These are phyloP conservation scores for Didymella keratinophila DNA, from an alignment of 2,329 filamentous ascomycete genomes.

Conservation along the genomic window DNA sequence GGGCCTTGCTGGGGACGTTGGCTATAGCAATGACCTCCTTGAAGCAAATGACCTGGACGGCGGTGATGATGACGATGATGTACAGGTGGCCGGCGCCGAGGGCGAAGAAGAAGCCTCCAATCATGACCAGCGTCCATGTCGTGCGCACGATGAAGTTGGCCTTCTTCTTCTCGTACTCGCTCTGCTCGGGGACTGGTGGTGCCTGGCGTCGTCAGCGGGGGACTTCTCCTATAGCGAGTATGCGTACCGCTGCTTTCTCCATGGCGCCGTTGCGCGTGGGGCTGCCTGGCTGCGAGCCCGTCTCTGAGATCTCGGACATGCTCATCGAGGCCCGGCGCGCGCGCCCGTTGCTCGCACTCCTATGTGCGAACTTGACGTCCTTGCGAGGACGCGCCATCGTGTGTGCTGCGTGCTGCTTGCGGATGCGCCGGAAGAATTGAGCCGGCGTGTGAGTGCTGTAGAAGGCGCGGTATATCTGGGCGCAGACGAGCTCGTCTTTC, in stretches of 20 bases:
- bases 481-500: conserved; percentile 1
- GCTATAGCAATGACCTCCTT: conserved; percentile 99
- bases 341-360: conserved; percentile 58
- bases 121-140: conserved; percentile 99
- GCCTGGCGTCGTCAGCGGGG: conserved; percentile 41
- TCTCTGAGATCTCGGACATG: conserved; percentile 75
- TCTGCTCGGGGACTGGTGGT: conserved; percentile 54
- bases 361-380: conserved; percentile 68
- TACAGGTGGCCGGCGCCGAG: conserved; percentile 98
- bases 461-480: no score
- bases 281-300: conserved; percentile 61
- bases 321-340: conserved; percentile 69
- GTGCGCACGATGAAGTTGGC: conserved; percentile 96
- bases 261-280: conserved; percentile 56
- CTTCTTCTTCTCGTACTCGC: conserved; percentile 98
- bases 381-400: conserved; percentile 57
- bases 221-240: background rate
- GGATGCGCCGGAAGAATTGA: background rate
- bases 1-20: conserved; percentile 89
- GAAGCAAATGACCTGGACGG: conserved; percentile 95
- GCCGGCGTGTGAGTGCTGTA: background rate
- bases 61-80: conserved; percentile 91
- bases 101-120: conserved; percentile 85
- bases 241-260: conserved; percentile 22
- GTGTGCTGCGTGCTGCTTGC: background rate